phyloP scores from a whole-genome alignment of 805 yeast species.

The Sugiyamaella valdiviana region DNA sequence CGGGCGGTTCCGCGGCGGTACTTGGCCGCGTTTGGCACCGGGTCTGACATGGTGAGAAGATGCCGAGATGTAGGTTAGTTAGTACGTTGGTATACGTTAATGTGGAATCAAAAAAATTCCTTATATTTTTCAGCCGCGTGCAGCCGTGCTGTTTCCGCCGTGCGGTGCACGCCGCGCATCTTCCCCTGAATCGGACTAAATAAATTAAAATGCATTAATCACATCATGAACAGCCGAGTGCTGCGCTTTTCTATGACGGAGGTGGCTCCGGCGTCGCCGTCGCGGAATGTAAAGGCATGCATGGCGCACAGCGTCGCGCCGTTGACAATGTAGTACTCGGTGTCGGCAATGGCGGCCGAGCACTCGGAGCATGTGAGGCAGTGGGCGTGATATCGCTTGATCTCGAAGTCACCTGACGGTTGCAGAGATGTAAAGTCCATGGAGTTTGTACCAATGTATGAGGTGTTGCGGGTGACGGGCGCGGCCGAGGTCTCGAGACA shows the following conservation, averaged over 20 bases:
- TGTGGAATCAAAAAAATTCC: slow-evolving; percentile 5
- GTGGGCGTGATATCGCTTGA: slow-evolving; percentile 64
- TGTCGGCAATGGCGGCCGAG: slow-evolving; percentile 25
- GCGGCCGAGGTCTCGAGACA: slow-evolving; percentile 57
- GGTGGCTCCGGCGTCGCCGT: slow-evolving; percentile 1
- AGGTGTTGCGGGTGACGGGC: background rate
- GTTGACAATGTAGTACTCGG: slow-evolving; percentile 30
- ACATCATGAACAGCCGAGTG: slow-evolving; percentile 29
- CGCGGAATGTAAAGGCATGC: slow-evolving; percentile 29
- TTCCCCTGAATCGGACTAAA: too few species aligned
- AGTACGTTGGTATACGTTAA: background rate
- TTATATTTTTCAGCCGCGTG: background rate
- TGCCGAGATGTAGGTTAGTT: background rate
- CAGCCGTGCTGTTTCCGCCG: too few species aligned
- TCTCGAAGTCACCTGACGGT: slow-evolving; percentile 39
- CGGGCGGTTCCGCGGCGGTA: slow-evolving; percentile 18
- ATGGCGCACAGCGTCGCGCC: slow-evolving; percentile 32
- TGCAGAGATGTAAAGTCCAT: background rate
- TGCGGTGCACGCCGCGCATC: too few species aligned
- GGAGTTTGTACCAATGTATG: background rate
- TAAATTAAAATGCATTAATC: slow-evolving; percentile 1
- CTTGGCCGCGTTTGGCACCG: slow-evolving; percentile 17
- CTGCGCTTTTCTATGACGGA: slow-evolving; percentile 24
- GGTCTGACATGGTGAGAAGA: slow-evolving; percentile 1
- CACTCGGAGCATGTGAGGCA: slow-evolving; percentile 72